These are phyloP conservation scores for Rhodotorula sphaerocarpa DNA, from an alignment of 768 basidiomycete species.

Conservation along the genomic window DNA sequence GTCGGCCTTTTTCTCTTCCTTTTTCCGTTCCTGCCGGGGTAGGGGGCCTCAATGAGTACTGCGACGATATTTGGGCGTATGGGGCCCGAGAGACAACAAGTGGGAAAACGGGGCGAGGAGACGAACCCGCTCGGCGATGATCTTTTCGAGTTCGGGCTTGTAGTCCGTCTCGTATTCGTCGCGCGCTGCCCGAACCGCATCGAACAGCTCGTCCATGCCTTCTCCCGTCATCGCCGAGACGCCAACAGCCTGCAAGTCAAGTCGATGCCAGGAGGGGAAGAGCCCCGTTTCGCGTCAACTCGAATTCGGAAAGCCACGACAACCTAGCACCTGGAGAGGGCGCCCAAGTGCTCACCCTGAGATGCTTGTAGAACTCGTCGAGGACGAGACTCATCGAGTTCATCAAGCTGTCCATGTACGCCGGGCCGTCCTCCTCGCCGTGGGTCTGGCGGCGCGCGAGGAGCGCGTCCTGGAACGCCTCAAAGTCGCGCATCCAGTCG, in stretches of 20 bases:
- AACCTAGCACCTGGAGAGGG: neutral
- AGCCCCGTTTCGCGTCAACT: too few species aligned
- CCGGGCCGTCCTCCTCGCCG: slow-evolving; percentile 61
- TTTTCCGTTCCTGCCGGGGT: slow-evolving; percentile 48
- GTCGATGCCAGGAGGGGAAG: too few species aligned
- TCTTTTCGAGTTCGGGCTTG: slow-evolving; percentile 73
- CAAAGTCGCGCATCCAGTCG: slow-evolving; percentile 98
- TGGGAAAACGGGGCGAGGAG: slow-evolving; percentile 8
- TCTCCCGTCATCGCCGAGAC: slow-evolving; percentile 94
- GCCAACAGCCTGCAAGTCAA: slow-evolving; percentile 65
- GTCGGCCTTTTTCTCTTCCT: slow-evolving; percentile 63
- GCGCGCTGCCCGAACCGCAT: slow-evolving; percentile 77
- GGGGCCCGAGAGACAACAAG: neutral
- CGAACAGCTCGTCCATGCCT: slow-evolving; percentile 83
- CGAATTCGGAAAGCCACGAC: neutral
- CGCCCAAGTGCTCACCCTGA: slow-evolving; percentile 56
- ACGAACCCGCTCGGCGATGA: slow-evolving; percentile 45
- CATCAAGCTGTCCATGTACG: slow-evolving; percentile 98
- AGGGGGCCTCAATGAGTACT: slow-evolving; percentile 33
- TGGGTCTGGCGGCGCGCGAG: slow-evolving; percentile 54
- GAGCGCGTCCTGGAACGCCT: slow-evolving; percentile 82
- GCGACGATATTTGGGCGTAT: neutral
- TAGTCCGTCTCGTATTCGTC: slow-evolving; percentile 91
- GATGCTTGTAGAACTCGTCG: slow-evolving; percentile 95
- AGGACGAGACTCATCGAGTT: slow-evolving; percentile 96